Base-by-base conservation (phyloP, 2,329 filamentous ascomycete species). In the Biscogniauxia sp. region DNA sequence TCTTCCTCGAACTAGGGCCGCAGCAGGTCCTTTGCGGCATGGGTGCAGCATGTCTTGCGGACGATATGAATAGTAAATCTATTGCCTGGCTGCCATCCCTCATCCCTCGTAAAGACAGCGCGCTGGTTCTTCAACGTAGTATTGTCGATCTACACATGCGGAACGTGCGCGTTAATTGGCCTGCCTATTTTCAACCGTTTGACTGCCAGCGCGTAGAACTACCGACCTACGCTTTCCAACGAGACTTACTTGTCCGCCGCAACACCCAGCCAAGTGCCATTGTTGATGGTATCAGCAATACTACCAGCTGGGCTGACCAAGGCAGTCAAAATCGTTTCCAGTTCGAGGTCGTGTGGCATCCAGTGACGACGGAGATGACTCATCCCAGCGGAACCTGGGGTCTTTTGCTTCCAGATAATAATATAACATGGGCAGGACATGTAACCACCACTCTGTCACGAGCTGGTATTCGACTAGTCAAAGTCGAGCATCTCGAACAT, bases 181-280 rank as follows among this genome's bases (percentile, higher is more conserved):
- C 26, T 7, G 67, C 64, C 37, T 73, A 71, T 61, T 74, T 73
- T 56, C 51, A 62, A 20, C 68, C 70, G 3, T 70, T 70, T 58
- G 62, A 57, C 54, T 72, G 66, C 54, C 61, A 61, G 20, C 64
- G 70, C 3, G 66, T 74, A n/a, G 52, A 65, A 28, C 60, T 74
- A 32, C 72, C 73, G 13, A 72, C 72, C 1, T 74, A 75, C 54
- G 68, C 70, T 20, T 75, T 75, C 58, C 71, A 73, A 49, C 65
- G 70, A 13, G 28, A 32, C 5, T 55, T 63, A 55, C 9, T 61
- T 63, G 25, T 51, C 51, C 55, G 50, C 54, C 55, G 57, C 17
- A 32, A 23, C 51, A 32, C 41, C 15, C 51, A 58, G 26, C n/a
- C 19, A 56, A n/a, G 20, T 51, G 45, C 19, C 25, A 32, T 17